phyloP scores from a whole-genome alignment of 1,284 basidiomycete species.

The Schizopora paradoxa region DNA sequence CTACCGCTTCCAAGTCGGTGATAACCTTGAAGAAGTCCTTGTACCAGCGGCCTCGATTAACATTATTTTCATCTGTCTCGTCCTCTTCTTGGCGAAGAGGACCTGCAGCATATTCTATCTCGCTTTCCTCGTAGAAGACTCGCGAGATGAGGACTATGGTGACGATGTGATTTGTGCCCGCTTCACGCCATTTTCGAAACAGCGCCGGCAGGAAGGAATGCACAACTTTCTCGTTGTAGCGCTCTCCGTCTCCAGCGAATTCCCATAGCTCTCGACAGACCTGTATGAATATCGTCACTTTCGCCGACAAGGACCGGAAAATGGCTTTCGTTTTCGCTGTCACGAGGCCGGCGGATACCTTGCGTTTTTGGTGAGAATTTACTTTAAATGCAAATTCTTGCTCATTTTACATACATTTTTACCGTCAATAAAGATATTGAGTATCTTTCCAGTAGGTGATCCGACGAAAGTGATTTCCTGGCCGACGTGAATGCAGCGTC shows the following conservation, averaged over 20 bases:
- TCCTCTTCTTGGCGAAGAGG: constrained; percentile 71
- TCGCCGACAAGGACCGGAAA: constrained; percentile 88
- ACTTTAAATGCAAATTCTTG: constrained; percentile 2
- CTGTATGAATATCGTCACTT: constrained; percentile 91
- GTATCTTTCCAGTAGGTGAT: constrained; percentile 73
- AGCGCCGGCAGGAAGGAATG: constrained; percentile 87
- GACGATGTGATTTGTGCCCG: constrained; percentile 87
- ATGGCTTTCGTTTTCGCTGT: constrained; percentile 83
- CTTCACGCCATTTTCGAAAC: constrained; percentile 77
- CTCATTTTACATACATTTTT: constrained; percentile 42
- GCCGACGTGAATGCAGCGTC: constrained; percentile 48
- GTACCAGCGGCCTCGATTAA: constrained; percentile 80
- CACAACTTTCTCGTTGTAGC: constrained; percentile 94
- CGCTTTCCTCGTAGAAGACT: constrained; percentile 84
- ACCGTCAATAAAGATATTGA: constrained; percentile 65
- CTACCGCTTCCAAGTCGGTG: constrained; percentile 84
- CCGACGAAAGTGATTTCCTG: constrained; percentile 77
- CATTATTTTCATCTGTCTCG: too few relatives aligned
- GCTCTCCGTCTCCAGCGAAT: constrained; percentile 93
- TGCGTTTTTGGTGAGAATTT: constrained; percentile 12
- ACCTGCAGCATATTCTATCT: constrained; percentile 73
- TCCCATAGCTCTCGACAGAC: constrained; percentile 96
- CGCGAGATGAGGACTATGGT: constrained; percentile 94
- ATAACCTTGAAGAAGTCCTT: constrained; percentile 97
- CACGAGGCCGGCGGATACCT: constrained; percentile 80